Evolutionary conservation across 768 basidiomycete species (phyloP).

Genomic region (Podaxis mareebaensis): DNA sequence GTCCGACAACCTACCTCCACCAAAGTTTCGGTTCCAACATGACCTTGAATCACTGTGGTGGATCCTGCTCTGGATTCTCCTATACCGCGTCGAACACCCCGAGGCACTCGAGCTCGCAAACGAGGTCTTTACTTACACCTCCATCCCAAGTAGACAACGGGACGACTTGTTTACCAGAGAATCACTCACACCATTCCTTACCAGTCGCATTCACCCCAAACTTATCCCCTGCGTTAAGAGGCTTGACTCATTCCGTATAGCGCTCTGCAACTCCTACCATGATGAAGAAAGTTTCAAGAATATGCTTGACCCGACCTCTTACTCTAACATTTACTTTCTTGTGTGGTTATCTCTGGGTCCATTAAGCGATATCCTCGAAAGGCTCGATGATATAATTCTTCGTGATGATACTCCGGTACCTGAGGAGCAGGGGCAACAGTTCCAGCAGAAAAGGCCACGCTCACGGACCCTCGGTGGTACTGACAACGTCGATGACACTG

Average conservation of each 20-base stretch:
- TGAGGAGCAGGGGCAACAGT: no score
- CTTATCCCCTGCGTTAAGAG: background rate
- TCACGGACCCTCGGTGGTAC: no score
- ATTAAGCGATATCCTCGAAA: no score
- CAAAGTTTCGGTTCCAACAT: slow-evolving; percentile 3
- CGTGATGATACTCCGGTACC: no score
- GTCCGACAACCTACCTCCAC: background rate
- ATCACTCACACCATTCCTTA: background rate
- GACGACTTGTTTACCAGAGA: background rate
- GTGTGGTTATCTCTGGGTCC: background rate
- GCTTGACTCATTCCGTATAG: background rate
- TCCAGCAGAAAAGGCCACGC: no score
- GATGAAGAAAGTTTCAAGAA: background rate
- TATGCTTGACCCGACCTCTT: background rate
- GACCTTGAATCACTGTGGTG: slow-evolving; percentile 14
- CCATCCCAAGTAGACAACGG: background rate
- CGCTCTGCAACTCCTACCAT: background rate
- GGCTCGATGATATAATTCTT: no score
- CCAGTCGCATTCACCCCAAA: background rate
- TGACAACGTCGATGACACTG: no score
- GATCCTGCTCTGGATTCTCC: slow-evolving; percentile 7
- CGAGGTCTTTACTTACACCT: background rate
- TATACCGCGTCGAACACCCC: background rate
- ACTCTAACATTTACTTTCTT: background rate
- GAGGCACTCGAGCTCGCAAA: background rate